Base-by-base conservation (phyloP, 2,329 filamentous ascomycete species). In the Microcyclosporella mali region DNA sequence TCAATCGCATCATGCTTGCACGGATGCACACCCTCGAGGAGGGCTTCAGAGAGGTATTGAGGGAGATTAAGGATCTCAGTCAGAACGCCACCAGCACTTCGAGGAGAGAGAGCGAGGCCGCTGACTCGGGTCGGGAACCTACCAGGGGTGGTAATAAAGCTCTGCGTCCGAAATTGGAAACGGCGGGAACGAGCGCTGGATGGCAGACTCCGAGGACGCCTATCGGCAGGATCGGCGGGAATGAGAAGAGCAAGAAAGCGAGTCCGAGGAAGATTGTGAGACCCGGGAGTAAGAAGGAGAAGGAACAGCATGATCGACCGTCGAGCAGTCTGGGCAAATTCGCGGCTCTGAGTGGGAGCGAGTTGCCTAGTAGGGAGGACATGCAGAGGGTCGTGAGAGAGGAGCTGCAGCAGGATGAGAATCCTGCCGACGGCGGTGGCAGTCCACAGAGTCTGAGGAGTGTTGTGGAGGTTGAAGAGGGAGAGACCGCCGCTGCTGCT, bases 21-120 rank as follows among this genome's bases (percentile, higher is more conserved):
- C 75, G 88, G 27, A 95, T 95, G 88, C 92, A 92, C 63, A 90
- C 84, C 6, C 73, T 97, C 2, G 89, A 97, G 62, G 88, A 94
- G 65, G 84, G 88, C 11, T 90, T 97, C 63, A 77, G 84, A 2
- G 87, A 95, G 46, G 82, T 66, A 8, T 42, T 65, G 21, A 60
- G 55, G 40, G 62, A 63, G 47, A 62, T 66, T 31, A 63, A 60
- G 37, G 60, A 59, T 31, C 51, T 58, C 41, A 55, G 47, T 18
- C 49, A 52, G 33, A 48, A 46, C n/a, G 45, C 47, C 19, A 53
- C 48, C 16, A 53, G 43, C 28, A 30, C 40, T 11, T 59, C 58
- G 27, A 44, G 60, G 21, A 43, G 57, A 16, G 56, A 58, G 14
- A 62, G 58, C 27, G 57, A 59, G 40, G 54, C 37, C 3, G 60